phyloP scores from a whole-genome alignment of 768 basidiomycete genomes.

The Xerocomellus amylosporus region DNA sequence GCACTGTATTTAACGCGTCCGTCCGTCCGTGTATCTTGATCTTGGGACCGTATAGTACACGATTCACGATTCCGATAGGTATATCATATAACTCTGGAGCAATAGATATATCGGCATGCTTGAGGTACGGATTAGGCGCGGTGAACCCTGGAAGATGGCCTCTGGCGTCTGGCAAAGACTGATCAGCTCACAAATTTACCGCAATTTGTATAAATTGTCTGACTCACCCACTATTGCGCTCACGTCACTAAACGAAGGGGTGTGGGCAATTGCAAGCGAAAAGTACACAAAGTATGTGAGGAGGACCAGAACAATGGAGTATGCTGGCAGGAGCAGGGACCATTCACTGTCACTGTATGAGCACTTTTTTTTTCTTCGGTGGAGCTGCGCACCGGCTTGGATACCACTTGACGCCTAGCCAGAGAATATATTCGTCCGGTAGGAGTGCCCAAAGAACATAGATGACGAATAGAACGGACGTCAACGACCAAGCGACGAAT shows the following conservation, averaged over 20 bases:
- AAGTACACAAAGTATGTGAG: slow-evolving; percentile 78
- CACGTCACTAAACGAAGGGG: slow-evolving; percentile 67
- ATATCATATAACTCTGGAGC: slow-evolving; percentile 76
- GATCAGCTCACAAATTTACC: slow-evolving; percentile 8
- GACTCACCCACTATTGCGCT: slow-evolving; percentile 63
- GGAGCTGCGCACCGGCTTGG: slow-evolving; percentile 63
- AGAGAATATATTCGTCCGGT: slow-evolving; percentile 65
- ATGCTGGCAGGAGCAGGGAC: slow-evolving; percentile 79
- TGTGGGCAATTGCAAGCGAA: slow-evolving; percentile 66
- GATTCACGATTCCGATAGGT: slow-evolving; percentile 78
- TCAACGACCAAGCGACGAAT: slow-evolving; percentile 83
- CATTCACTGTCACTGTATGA: slow-evolving; percentile 61
- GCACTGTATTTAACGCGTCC: slow-evolving; percentile 18
- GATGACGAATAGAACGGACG: slow-evolving; percentile 63
- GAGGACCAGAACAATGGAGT: slow-evolving; percentile 65
- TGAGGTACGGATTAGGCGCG: slow-evolving; percentile 45
- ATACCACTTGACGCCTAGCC: slow-evolving; percentile 77
- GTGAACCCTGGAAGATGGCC: slow-evolving; percentile 46
- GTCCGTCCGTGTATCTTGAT: slow-evolving; percentile 12
- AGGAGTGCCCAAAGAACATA: slow-evolving; percentile 81
- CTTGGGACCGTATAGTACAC: slow-evolving; percentile 53
- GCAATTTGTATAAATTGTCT: slow-evolving; percentile 9
- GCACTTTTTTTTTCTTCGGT: neutral
- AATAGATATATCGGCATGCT: slow-evolving; percentile 43
- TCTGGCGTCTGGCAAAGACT: slow-evolving; percentile 47